Conservation (phyloP, 2,329 filamentous ascomycete species). For the Aspergillus fructus region DNA sequence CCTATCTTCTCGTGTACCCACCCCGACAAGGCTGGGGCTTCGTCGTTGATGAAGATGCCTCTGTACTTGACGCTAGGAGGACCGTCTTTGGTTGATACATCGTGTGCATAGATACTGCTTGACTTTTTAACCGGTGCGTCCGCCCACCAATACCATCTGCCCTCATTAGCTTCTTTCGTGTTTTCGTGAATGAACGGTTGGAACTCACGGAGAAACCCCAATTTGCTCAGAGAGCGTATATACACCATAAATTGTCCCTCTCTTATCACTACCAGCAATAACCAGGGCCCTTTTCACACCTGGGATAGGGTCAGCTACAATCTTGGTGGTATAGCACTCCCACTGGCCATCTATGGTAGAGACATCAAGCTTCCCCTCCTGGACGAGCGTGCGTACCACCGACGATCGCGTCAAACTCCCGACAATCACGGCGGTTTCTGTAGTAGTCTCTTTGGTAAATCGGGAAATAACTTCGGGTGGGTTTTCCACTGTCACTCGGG, state of each 20-base stretch:
- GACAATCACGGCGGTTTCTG: too few relatives aligned
- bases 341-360: background rate
- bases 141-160: background rate
- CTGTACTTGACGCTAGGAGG: background rate
- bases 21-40: background rate
- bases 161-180: background rate
- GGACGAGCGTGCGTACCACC: background rate
- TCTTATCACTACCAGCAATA: background rate
- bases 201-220: background rate
- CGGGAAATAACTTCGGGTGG: too few relatives aligned
- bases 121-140: background rate
- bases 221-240: background rate
- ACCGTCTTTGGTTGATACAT: background rate
- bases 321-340: background rate
- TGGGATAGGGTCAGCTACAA: background rate
- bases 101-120: background rate
- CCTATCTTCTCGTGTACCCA: background rate
- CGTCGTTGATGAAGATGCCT: background rate
- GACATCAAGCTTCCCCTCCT: background rate
- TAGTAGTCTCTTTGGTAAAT: rapidly evolving
- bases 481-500: too few relatives aligned
- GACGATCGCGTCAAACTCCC: too few relatives aligned
- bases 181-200: background rate
- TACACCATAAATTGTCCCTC: background rate
- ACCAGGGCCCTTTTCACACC: background rate